Evolutionary conservation across 345 rosid genomes (phyloP).

Genomic region (Litchi chinensis): DNA sequence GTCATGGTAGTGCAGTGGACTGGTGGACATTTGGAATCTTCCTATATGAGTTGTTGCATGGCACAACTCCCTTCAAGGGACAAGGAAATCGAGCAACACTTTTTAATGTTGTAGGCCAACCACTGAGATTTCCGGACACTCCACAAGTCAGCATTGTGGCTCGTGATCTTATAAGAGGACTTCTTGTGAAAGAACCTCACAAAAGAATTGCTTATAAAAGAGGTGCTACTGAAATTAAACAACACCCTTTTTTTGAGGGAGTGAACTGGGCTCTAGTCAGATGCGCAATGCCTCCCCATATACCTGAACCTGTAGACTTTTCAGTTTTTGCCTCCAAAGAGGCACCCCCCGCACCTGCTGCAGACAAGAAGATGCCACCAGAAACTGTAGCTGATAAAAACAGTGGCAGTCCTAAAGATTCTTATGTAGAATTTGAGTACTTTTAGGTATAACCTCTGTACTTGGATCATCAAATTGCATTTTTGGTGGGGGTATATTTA

Average conservation of each 20-base stretch:
- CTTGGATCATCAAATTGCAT: background rate
- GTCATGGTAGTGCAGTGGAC: conserved; percentile 95
- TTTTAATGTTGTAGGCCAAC: conserved; percentile 82
- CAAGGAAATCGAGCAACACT: conserved; percentile 90
- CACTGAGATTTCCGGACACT: conserved; percentile 71
- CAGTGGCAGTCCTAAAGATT: conserved; percentile 26
- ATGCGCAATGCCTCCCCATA: conserved; percentile 77
- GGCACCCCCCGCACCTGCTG: conserved; percentile 27
- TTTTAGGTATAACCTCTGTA: conserved; percentile 35
- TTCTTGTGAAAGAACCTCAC: conserved; percentile 79
- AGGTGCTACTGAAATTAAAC: conserved; percentile 93
- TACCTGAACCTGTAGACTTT: conserved; percentile 81
- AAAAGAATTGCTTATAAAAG: conserved; percentile 79
- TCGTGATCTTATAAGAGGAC: conserved; percentile 76
- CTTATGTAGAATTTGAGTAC: conserved; percentile 63
- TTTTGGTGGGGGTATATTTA: background rate
- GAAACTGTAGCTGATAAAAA: conserved; percentile 29
- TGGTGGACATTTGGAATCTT: conserved; percentile 97
- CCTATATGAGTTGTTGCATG: conserved; percentile 79
- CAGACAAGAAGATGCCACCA: conserved; percentile 20
- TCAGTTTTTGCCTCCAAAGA: conserved; percentile 58
- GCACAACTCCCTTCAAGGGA: conserved; percentile 89
- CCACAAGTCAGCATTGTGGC: conserved; percentile 70
- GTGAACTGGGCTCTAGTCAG: conserved; percentile 91
- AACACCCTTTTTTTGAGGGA: conserved; percentile 87